A percentile compares a stretch with the other conserved stretches of the same genome.
phyloP scores from a whole-genome alignment of 306 rosid genomes.

The Luffa aegyptiaca region DNA sequence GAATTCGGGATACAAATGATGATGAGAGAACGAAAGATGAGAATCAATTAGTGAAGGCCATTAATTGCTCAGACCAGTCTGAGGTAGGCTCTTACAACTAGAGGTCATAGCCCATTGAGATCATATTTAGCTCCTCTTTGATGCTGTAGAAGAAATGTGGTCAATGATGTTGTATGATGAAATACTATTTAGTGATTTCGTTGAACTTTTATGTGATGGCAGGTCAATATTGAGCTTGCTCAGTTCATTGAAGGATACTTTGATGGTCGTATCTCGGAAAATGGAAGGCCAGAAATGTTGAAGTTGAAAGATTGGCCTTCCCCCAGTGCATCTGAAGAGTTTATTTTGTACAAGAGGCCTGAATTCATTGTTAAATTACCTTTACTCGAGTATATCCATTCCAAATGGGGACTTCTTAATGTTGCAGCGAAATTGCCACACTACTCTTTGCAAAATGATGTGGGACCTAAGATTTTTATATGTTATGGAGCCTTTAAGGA shows the following conservation, averaged over 20 bases:
- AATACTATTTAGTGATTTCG: neutral
- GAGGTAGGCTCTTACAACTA: conserved; percentile 47
- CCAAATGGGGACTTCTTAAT: conserved; percentile 97
- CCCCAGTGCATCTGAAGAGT: conserved; percentile 90
- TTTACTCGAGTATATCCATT: conserved; percentile 89
- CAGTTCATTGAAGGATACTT: conserved; percentile 73
- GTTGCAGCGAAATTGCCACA: conserved; percentile 99
- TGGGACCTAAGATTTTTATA: conserved; percentile 86
- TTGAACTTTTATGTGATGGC: conserved; percentile 22
- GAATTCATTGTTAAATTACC: conserved; percentile 92
- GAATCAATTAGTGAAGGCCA: conserved; percentile 64
- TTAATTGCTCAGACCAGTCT: conserved; percentile 68
- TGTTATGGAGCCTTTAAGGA: conserved; percentile 72
- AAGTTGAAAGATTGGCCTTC: conserved; percentile 95
- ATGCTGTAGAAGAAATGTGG: neutral
- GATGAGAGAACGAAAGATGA: conserved; percentile 65
- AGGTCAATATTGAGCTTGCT: conserved; percentile 70
- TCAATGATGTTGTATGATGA: neutral
- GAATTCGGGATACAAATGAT: conserved; percentile 50
- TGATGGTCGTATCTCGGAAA: conserved; percentile 48
- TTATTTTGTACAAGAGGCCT: conserved; percentile 88
- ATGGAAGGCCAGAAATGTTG: conserved; percentile 74
- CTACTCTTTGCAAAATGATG: conserved; percentile 94
- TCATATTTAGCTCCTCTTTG: neutral
- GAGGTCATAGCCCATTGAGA: neutral